A percentile compares a stretch with the other conserved stretches of the same genome.
Evolutionary conservation across 441 rosid species (phyloP).

Genomic region (Erysimum cheiri): DNA sequence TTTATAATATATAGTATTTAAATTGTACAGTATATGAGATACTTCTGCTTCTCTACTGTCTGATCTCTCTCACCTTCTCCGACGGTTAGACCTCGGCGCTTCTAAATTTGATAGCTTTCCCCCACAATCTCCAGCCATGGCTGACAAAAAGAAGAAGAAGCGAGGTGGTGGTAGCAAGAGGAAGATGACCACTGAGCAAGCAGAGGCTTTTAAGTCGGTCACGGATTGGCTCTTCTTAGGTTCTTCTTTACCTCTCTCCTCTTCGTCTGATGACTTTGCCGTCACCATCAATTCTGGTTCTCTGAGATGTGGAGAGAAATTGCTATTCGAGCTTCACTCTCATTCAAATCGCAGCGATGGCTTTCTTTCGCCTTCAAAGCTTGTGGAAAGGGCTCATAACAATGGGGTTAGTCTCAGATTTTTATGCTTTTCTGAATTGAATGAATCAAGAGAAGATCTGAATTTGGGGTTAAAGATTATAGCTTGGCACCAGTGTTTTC

Average conservation of each 20-base stretch:
- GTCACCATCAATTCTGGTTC: conserved; percentile 50
- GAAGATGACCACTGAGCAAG: conserved; percentile 77
- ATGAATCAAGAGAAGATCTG: background rate
- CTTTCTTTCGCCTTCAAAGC: conserved; percentile 85
- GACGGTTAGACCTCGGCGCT: no score
- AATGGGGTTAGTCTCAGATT: conserved; percentile 68
- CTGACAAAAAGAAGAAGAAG: conserved; percentile 65
- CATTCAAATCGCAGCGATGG: conserved; percentile 96
- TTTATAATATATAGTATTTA: no score
- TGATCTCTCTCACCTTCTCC: no score
- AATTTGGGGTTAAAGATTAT: background rate
- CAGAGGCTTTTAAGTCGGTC: conserved; percentile 63
- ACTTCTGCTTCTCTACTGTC: no score
- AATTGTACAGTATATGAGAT: no score
- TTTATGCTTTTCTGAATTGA: background rate
- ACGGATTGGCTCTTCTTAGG: conserved; percentile 73
- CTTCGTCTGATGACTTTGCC: conserved; percentile 64
- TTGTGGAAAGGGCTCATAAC: conserved; percentile 82
- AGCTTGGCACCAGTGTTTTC: background rate
- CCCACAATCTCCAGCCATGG: conserved; percentile 23
- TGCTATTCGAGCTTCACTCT: conserved; percentile 84
- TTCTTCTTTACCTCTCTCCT: conserved; percentile 41
- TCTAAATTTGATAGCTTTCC: no score
- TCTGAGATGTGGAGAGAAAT: conserved; percentile 51
- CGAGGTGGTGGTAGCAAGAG: conserved; percentile 65